Evolutionary conservation across 2,329 filamentous ascomycete species (phyloP).

Genomic region (Neonectria magnoliae): DNA sequence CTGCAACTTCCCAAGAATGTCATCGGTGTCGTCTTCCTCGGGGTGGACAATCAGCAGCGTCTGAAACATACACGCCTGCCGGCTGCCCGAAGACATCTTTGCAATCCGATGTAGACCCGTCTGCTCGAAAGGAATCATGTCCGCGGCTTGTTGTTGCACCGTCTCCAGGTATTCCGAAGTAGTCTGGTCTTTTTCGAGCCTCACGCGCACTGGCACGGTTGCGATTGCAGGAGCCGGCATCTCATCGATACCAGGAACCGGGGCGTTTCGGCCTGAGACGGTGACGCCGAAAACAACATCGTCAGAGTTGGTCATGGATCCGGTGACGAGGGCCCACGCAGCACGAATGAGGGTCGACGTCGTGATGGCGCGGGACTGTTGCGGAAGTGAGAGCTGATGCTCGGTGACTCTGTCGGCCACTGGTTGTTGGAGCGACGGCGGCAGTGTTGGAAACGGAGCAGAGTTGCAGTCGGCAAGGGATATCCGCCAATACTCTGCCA

Average conservation of each 20-base stretch:
- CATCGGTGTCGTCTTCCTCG: neutral
- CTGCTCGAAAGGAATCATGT: constrained; percentile 34
- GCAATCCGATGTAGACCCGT: constrained; percentile 31
- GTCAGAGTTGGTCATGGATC: neutral
- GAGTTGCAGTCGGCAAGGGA: neutral
- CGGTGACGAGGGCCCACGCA: neutral
- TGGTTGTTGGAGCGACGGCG: constrained; percentile 2
- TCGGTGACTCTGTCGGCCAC: constrained; percentile 2
- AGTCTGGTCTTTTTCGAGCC: constrained; percentile 41
- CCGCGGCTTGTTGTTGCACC: constrained; percentile 30
- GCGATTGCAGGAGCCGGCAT: constrained; percentile 25
- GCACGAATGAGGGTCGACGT: neutral
- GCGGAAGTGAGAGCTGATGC: neutral
- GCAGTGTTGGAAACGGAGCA: constrained; percentile 12
- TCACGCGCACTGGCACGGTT: constrained; percentile 37
- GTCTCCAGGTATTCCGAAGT: constrained; percentile 55
- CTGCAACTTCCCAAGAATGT: neutral
- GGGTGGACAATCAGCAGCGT: constrained; percentile 22
- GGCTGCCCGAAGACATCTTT: constrained; percentile 8
- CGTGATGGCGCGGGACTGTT: neutral
- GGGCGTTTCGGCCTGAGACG: constrained; percentile 19
- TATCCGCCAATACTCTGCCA: constrained; percentile 14
- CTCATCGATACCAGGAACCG: constrained; percentile 17
- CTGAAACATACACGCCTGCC: constrained; percentile 22
- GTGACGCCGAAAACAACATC: constrained; percentile 24